Evolutionary conservation across 495 filamentous ascomycete genomes (phyloP).

Genomic region (Annulohypoxylon maeteangense): DNA sequence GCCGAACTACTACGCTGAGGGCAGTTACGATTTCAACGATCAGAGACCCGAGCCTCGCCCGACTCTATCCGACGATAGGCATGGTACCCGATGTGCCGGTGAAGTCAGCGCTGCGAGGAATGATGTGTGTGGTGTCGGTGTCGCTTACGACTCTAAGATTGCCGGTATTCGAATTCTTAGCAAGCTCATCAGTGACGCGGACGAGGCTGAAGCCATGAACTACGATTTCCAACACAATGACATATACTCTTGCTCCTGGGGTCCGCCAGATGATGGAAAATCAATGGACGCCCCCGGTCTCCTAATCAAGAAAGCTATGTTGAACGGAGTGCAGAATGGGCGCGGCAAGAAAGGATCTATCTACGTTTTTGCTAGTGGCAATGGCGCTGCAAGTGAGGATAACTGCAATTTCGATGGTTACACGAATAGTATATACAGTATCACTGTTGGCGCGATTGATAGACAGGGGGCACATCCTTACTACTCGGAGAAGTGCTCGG

Average conservation of each 20-base stretch:
- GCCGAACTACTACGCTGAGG: constrained; percentile 88
- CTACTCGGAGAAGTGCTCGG: constrained; percentile 96
- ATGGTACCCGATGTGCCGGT: constrained; percentile 94
- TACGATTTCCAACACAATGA: constrained; percentile 91
- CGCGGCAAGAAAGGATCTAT: constrained; percentile 86
- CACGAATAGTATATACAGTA: constrained; percentile 98
- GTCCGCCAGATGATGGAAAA: constrained; percentile 89
- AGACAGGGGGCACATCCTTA: constrained; percentile 84
- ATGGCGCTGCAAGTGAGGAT: constrained; percentile 86
- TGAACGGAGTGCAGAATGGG: constrained; percentile 91
- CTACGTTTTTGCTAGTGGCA: constrained; percentile 97
- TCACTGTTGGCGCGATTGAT: constrained; percentile 95
- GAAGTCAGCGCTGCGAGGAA: constrained; percentile 93
- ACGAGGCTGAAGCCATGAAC: constrained; percentile 92
- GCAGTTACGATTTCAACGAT: constrained; percentile 97
- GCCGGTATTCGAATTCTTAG: constrained; percentile 91
- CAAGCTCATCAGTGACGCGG: constrained; percentile 87
- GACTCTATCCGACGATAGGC: constrained; percentile 79
- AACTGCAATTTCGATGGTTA: constrained; percentile 99
- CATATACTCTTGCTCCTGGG: constrained; percentile 99
- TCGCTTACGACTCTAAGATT: constrained; percentile 91
- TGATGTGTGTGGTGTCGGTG: constrained; percentile 92
- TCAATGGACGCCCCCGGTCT: constrained; percentile 95
- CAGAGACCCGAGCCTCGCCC: constrained; percentile 80
- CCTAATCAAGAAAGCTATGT: constrained; percentile 87